Conservation (phyloP, 352 stramenopile genomes). For the Lagenidium sp. region DNA sequence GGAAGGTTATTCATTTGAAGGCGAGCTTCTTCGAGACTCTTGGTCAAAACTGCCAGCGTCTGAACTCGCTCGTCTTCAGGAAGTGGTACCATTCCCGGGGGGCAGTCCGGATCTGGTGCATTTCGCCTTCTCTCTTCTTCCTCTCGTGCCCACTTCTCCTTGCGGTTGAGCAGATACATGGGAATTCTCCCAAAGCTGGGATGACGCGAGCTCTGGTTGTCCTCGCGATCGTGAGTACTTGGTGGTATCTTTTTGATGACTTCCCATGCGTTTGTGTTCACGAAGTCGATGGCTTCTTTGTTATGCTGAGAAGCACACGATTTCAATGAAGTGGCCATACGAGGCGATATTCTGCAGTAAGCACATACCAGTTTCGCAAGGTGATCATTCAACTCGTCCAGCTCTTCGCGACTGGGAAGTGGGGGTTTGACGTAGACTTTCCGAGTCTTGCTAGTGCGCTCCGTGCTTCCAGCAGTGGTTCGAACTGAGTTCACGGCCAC, state of each 20-base stretch:
- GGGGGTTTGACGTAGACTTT: conserved; percentile 11
- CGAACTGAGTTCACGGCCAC: neutral
- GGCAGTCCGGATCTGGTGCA: conserved; percentile 76
- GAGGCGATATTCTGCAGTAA: no score
- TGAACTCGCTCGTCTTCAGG: conserved; percentile 70
- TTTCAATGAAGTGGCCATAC: no score
- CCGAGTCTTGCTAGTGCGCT: neutral
- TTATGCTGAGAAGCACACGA: conserved; percentile 22
- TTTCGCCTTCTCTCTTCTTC: conserved; percentile 71
- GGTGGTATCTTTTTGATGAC: conserved; percentile 47
- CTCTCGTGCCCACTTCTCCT: conserved; percentile 76
- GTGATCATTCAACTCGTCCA: conserved; percentile 9
- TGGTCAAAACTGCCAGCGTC: conserved; percentile 53
- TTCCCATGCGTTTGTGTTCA: conserved; percentile 70
- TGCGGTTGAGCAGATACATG: conserved; percentile 56
- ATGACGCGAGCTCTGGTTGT: conserved; percentile 11
- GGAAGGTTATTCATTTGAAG: conserved; percentile 67
- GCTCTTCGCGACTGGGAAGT: conserved; percentile 10
- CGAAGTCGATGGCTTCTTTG: conserved; percentile 54
- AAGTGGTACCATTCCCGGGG: conserved; percentile 77
- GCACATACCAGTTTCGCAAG: conserved; percentile 10
- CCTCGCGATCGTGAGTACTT: conserved; percentile 8
- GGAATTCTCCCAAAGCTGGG: conserved; percentile 56
- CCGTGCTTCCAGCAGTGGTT: neutral
- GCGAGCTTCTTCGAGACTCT: conserved; percentile 51